Evolutionary conservation across 2,329 filamentous ascomycete species (phyloP).

Genomic region (Colletotrichum aenigma): DNA sequence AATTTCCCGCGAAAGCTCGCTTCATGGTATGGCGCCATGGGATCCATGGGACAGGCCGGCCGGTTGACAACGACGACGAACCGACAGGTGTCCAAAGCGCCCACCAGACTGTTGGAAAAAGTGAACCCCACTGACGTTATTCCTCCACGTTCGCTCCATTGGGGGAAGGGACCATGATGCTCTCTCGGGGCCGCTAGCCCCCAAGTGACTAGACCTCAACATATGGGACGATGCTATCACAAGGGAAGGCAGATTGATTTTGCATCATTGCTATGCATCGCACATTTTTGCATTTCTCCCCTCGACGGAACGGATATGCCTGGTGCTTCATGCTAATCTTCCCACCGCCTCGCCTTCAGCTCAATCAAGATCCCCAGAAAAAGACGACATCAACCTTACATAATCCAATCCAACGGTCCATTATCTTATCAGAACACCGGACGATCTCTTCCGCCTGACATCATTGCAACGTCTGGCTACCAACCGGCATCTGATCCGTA

Average conservation of each 20-base stretch:
- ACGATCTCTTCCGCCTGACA: slow-evolving; percentile 1
- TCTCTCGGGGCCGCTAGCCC: neutral
- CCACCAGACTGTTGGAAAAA: neutral
- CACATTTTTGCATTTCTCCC: neutral
- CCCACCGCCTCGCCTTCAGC: neutral
- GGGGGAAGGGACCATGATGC: neutral
- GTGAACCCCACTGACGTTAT: slow-evolving; percentile 8
- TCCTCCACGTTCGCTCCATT: neutral
- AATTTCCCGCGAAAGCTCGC: neutral
- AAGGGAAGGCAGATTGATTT: neutral
- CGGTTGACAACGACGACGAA: neutral
- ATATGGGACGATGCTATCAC: neutral
- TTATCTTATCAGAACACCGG: neutral
- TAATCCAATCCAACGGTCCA: neutral
- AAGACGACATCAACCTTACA: neutral
- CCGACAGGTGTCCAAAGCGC: neutral
- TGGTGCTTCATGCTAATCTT: neutral
- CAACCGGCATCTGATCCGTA: neutral
- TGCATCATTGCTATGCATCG: slow-evolving; percentile 1
- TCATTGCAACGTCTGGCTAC: neutral
- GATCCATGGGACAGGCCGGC: neutral
- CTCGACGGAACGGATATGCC: neutral
- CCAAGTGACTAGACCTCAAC: neutral
- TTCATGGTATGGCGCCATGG: neutral
- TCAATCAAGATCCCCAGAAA: neutral